Base-by-base conservation (phyloP, 495 filamentous ascomycete species). In the Penicillium verhagenii region DNA sequence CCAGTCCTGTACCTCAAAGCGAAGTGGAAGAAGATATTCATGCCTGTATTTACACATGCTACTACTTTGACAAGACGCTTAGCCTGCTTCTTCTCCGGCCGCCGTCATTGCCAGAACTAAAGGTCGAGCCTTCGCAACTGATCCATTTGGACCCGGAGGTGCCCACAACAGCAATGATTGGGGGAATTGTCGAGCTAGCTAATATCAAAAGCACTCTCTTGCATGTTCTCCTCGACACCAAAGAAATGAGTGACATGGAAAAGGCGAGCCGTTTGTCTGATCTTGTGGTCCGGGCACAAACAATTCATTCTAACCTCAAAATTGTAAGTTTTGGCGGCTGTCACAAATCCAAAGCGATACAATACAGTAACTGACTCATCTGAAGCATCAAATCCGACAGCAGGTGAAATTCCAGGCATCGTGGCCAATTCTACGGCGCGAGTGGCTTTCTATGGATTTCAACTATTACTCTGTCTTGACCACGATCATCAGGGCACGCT, bases 11-110 rank as follows among this genome's bases (percentile, higher is more conserved):
- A 16, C 57, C 65, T 11, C 50, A 52, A 50, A 57, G 52, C 16
- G 53, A 66, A 9, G 52, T 55, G n/a, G 57, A 68, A 50, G 53
- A 60, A 43, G 61, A 63, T 29, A 64, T 70, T 6, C 67, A 66
- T 28, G 56, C 58, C 1, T 68, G 63, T 46, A 46, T 68, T 3
- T 64, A 66, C 29, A 59, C 47, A 8, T 71, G 70, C 51, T 74
- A 69, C 44, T 69, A 69, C 31, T 63, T 70, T 18, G 71, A 74
- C 48, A 67, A 71, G 20, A 62, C 61, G 3, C 61, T 74, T 16
- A 71, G 71, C 53, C 51, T 72, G 45, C 68, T 74, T 33, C 65
- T 72, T 9, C 61, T 70, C 8, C 69, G 71, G 10, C 71, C 69
- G 2, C 55, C 66, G 6, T 69, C 66, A 20, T 45, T 74, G 8